Base-by-base conservation (phyloP, 2,329 filamentous ascomycete species). In the Rutstroemia sp. region DNA sequence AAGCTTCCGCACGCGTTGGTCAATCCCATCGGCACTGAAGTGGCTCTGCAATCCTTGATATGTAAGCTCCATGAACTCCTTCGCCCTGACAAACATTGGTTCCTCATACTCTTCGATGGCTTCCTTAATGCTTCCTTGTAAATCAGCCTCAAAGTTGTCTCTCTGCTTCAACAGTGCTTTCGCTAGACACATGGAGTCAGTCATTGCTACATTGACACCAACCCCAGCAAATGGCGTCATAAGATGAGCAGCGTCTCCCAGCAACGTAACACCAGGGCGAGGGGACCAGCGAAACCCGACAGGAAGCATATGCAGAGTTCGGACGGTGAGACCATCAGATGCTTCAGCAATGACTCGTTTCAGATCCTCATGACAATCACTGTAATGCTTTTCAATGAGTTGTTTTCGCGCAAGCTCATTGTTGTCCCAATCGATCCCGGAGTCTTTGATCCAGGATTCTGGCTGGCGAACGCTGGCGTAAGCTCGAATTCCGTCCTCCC, bases 161-260 rank as follows among this genome's bases (percentile, higher is more conserved):
- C 60, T 59, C 30, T 48, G 52, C 16, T 55, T 25, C 58, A 66
- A 51, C 44, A 74, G 67, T 37, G 69, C 63, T 41, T 68, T 56
- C 0, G 70, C 74, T 7, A 80, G 65, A 9, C 73, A 65, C 37
- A 76, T 56, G 2, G 74, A 69, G 66, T 79, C 76, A 9, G 66
- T 65, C 72, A 79, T 73, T 2, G 72, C 74, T 2, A 72, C 62
- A 61, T 79, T 78, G 14, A 78, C 76, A 1, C 77, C 76, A 25
- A 75, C 75, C 2, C 77, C 77, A 0, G 72, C 73, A 58, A 74
- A 76, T 0, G 74, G 73, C 1, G 73, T 73, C 72, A 76, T 75
- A 3, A 78, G 56, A 64, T 79, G 76, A 6, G 76, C 76, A 4
- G 76, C 73, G 62, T 79, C 76, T 2, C 78, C 78, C 9, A 79